Percentiles rank a stretch among this genome's conserved stretches.
Evolutionary conservation across 495 filamentous ascomycete species (phyloP).

Genomic region (Aspergillus heteromorphus): DNA sequence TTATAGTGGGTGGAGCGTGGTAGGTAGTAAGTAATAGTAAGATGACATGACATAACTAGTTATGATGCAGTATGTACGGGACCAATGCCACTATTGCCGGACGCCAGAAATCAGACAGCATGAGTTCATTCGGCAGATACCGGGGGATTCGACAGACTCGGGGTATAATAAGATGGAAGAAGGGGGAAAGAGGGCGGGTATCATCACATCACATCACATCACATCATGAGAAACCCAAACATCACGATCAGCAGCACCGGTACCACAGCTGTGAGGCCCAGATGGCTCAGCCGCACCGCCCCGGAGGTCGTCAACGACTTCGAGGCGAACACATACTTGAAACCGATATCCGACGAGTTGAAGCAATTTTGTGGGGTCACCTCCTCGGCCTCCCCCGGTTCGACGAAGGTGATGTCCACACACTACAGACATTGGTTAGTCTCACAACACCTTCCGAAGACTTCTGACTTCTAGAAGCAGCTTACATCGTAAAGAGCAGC

Average conservation of each 20-base stretch:
- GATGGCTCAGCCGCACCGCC: not conserved
- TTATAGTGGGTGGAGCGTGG: not conserved
- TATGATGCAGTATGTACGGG: too few species aligned
- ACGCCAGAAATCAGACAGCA: slow-evolving; percentile 2
- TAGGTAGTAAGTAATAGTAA: too few species aligned
- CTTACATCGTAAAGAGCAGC: slow-evolving; percentile 87
- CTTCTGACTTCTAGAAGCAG: not conserved
- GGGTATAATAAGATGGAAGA: slow-evolving; percentile 11
- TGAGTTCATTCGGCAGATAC: slow-evolving; percentile 19
- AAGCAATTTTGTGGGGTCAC: slow-evolving; percentile 79
- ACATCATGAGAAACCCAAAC: slow-evolving; percentile 23
- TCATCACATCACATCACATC: too few species aligned
- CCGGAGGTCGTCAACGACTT: slow-evolving; percentile 37
- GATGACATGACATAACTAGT: too few species aligned
- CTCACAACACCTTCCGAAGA: not conserved
- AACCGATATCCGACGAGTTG: slow-evolving; percentile 69
- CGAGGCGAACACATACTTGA: slow-evolving; percentile 70
- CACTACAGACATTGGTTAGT: slow-evolving; percentile 53
- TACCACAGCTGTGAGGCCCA: slow-evolving; percentile 11
- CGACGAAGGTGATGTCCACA: slow-evolving; percentile 82
- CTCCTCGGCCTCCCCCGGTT: slow-evolving; percentile 62
- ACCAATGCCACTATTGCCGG: not conserved
- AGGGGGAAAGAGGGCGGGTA: slow-evolving; percentile 2
- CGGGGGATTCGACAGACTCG: slow-evolving; percentile 17
- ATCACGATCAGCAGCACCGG: slow-evolving; percentile 20